Evolutionary conservation across 176 grass and related monocot species (phyloP), one percentile per base, ranked within the genome.

Genomic region (Themeda triandra): DNA sequence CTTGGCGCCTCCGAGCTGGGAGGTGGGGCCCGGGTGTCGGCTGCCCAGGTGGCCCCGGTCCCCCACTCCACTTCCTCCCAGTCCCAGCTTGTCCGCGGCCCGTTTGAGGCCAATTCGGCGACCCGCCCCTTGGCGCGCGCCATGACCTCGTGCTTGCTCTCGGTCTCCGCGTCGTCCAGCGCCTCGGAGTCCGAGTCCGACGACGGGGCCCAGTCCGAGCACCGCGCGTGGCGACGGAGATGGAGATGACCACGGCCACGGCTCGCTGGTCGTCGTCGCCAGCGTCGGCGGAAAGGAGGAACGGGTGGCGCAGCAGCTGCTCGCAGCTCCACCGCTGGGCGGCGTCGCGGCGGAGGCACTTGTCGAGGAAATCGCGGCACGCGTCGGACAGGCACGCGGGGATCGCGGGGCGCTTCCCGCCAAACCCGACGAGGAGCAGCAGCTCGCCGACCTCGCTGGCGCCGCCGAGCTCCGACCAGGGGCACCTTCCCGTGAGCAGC

Each of bases 361-460:
- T 94, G 84, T 89, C 88, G 83, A 99, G 81, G 73, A 96, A 96
- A 68, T 99, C 91, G 3, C 33, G 54, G 46, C 88, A 87, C 24
- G 82, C 31, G 33, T 99, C 88, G 2, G 93, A 99, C 0, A 94
- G 35, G 24, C 58, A 31, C 7, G n/a, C 36, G 5, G 97, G 93
- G 49, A 87, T 69, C 71, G 87, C 80, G 4, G 97, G 93, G 10
- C 85, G 83, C 31, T 78, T 91, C 75, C 59, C 86, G 51, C 87
- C 81, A 78, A 87, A 96, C 4, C 91, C 96, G 30, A 99, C 69
- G 12, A 40, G 81, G 58, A 96, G 58, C 33, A 99, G 63, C 54
- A 89, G 83, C 54, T 89, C 82, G 32, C 88, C 76, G 72, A 90
- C 66, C 46, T 82, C 85, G 59, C 73, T 29, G 27, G 68, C 72